A percentile compares a stretch with the other conserved stretches of the same genome.
phyloP scores from a whole-genome alignment of 176 grass and related monocot genomes.

The Hordeum vulgare region DNA sequence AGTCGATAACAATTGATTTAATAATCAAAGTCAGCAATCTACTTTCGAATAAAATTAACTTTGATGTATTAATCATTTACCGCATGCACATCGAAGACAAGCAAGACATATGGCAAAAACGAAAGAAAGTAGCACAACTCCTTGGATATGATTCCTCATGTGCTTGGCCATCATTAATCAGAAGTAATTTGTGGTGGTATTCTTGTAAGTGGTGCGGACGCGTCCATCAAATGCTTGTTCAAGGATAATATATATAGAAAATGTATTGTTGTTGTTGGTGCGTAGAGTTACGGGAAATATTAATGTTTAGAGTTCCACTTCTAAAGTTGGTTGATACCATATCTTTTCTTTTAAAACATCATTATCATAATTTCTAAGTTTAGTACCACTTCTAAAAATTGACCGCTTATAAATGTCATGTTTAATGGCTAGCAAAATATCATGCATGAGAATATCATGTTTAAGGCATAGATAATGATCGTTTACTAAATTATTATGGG shows the following conservation, averaged over 20 bases:
- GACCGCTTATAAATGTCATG: too few relatives aligned
- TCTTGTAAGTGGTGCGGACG: not conserved
- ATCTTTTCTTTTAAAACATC: too few relatives aligned
- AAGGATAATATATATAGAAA: not conserved
- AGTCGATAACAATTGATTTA: not conserved
- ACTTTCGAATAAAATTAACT: not conserved
- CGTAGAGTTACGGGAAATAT: too few relatives aligned
- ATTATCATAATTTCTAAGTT: not conserved
- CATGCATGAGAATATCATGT: too few relatives aligned
- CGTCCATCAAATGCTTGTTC: not conserved
- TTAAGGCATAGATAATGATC: too few relatives aligned
- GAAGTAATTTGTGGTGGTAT: not conserved
- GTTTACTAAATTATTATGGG: too few relatives aligned
- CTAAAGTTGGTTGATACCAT: too few relatives aligned
- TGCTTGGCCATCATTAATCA: not conserved
- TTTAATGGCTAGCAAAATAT: too few relatives aligned
- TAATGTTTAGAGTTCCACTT: too few relatives aligned
- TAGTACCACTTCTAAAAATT: not conserved
- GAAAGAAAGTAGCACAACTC: not conserved
- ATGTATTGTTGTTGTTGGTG: not conserved
- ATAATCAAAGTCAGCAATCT: not conserved
- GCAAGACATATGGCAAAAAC: not conserved
- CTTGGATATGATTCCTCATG: not conserved
- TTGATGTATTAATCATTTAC: not conserved
- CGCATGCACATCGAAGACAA: not conserved